phyloP scores from a whole-genome alignment of 2,329 filamentous ascomycete species.

The Ceratocystis diversiconidia region DNA sequence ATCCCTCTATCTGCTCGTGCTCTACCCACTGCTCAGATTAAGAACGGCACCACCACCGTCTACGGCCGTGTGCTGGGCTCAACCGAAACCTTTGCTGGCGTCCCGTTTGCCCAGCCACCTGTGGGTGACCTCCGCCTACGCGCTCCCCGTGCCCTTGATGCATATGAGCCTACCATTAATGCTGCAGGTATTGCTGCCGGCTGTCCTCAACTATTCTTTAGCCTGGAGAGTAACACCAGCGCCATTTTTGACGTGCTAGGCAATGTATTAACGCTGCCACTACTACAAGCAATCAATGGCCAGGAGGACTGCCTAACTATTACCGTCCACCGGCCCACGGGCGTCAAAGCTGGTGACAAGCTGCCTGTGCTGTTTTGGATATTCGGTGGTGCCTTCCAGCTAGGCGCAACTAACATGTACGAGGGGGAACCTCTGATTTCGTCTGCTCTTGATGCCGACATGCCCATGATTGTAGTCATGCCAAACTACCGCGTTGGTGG shows the following conservation, averaged over 20 bases:
- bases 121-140: constrained; percentile 43
- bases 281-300: constrained; percentile 31
- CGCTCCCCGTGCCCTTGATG: constrained; percentile 39
- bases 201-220: constrained; percentile 46
- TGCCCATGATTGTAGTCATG: constrained; percentile 48
- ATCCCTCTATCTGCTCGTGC: constrained; percentile 10
- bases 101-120: constrained; percentile 50
- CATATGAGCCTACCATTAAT: constrained; percentile 36
- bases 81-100: constrained; percentile 47
- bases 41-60: constrained; percentile 15
- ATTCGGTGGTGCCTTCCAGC: constrained; percentile 37
- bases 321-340: constrained; percentile 33
- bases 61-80: constrained; percentile 20
- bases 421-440: constrained; percentile 27
- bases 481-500: constrained; percentile 52
- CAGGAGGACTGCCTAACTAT: constrained; percentile 40
- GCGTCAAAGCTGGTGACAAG: constrained; percentile 29
- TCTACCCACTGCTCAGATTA: background rate
- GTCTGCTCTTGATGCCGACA: constrained; percentile 29
- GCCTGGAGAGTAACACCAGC: constrained; percentile 26
- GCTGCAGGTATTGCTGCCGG: constrained; percentile 35
- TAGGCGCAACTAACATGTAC: constrained; percentile 26
- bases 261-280: constrained; percentile 29
- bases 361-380: constrained; percentile 45
- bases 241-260: constrained; percentile 27